phyloP scores from a whole-genome alignment of 2,329 filamentous ascomycete species.

The Capronia coronata region DNA sequence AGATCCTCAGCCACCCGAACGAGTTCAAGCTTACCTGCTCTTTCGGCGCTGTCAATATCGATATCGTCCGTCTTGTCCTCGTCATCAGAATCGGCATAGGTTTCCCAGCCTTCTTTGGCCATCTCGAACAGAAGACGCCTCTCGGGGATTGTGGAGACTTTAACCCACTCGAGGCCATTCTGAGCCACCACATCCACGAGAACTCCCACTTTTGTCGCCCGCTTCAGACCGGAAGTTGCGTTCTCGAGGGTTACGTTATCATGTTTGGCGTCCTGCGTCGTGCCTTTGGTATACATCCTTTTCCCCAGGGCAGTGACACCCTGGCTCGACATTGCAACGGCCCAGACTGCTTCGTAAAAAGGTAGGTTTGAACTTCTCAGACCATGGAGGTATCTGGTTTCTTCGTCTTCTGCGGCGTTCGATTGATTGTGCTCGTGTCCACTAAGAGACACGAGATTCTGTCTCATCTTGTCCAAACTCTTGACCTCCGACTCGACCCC shows the following conservation, averaged over 20 bases:
- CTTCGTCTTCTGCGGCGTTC: constrained; percentile 22
- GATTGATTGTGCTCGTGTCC: constrained; percentile 10
- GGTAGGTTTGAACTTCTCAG: constrained; percentile 60
- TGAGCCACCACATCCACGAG: constrained; percentile 60
- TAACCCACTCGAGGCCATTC: constrained; percentile 60
- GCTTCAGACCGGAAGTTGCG: too few species aligned
- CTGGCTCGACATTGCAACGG: constrained; percentile 51
- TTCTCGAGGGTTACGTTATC: constrained; percentile 13
- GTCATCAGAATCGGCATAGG: constrained; percentile 37
- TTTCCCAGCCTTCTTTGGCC: constrained; percentile 61
- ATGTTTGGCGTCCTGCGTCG: constrained; percentile 8
- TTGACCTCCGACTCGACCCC: constrained; percentile 45
- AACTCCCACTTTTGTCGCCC: constrained; percentile 41
- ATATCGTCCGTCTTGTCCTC: constrained; percentile 28
- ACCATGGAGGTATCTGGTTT: constrained; percentile 43
- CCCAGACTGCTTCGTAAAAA: constrained; percentile 60
- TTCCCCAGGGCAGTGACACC: constrained; percentile 54
- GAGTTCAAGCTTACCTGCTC: constrained; percentile 50
- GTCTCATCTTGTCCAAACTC: constrained; percentile 40
- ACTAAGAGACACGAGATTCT: constrained; percentile 3
- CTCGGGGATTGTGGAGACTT: constrained; percentile 60
- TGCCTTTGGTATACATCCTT: constrained; percentile 38
- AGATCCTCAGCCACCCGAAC: constrained; percentile 56
- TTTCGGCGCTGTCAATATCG: constrained; percentile 29
- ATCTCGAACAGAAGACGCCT: constrained; percentile 60